phyloP scores from a whole-genome alignment of 2,329 filamentous ascomycete species.

The Zopfia rhizophila region DNA sequence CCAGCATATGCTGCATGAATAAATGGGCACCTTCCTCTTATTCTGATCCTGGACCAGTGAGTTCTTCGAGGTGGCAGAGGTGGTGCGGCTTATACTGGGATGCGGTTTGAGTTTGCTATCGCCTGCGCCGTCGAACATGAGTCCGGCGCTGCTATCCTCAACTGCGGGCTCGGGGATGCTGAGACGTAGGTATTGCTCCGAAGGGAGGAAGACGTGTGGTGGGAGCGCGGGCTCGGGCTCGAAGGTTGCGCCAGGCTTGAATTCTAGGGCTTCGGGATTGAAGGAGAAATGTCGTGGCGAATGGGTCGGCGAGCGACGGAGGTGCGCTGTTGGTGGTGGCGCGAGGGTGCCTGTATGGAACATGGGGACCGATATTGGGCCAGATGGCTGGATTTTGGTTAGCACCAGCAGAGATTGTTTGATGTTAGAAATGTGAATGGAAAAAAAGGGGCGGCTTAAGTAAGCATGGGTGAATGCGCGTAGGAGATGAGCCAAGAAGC shows the following conservation, averaged over 20 bases:
- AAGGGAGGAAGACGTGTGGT: slow-evolving; percentile 27
- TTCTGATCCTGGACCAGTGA: slow-evolving; percentile 8
- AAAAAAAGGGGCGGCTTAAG: no score
- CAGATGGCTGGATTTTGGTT: no score
- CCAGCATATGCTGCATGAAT: slow-evolving; percentile 52
- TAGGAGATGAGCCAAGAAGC: no score
- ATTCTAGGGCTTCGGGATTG: slow-evolving; percentile 50
- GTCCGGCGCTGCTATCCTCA: slow-evolving; percentile 23
- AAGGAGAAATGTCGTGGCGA: slow-evolving; percentile 45
- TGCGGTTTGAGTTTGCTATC: slow-evolving; percentile 26
- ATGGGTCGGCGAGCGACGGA: slow-evolving; percentile 35
- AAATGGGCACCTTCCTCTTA: slow-evolving; percentile 9
- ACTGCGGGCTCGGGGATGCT: slow-evolving; percentile 37
- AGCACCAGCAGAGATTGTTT: not conserved
- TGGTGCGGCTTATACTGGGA: slow-evolving; percentile 39
- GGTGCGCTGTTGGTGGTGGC: slow-evolving; percentile 30
- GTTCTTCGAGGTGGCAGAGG: slow-evolving; percentile 37
- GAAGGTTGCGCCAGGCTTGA: slow-evolving; percentile 36
- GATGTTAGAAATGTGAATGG: no score
- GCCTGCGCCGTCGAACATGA: slow-evolving; percentile 19
- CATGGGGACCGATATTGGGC: slow-evolving; percentile 21
- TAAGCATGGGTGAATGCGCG: no score
- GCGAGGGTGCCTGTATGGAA: slow-evolving; percentile 40
- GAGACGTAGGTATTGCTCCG: slow-evolving; percentile 44
- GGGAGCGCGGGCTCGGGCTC: slow-evolving; percentile 19